These are phyloP conservation scores for Fibroporia radiculosa DNA, from an alignment of 768 basidiomycete genomes.

Conservation along the genomic window DNA sequence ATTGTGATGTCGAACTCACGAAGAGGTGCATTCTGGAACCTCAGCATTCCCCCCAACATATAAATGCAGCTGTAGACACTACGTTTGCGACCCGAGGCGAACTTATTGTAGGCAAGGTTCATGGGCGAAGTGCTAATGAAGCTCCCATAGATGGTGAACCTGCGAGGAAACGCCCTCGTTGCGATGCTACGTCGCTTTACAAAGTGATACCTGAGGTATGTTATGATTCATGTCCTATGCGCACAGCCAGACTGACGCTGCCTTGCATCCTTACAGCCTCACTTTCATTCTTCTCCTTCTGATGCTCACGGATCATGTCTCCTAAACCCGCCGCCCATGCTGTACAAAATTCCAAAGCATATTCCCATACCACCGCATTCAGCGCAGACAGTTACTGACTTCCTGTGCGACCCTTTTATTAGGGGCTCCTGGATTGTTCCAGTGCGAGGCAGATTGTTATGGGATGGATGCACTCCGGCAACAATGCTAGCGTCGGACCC, in stretches of 20 bases:
- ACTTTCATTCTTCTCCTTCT: conserved; percentile 2
- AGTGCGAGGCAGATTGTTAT: conserved; percentile 10
- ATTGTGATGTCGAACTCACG: too few relatives aligned
- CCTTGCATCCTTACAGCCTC: neutral
- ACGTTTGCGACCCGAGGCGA: too few relatives aligned
- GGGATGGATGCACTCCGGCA: conserved; percentile 9
- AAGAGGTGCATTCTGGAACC: too few relatives aligned
- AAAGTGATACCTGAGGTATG: conserved; percentile 1
- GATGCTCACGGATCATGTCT: neutral
- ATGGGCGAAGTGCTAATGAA: too few relatives aligned
- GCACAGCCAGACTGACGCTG: too few relatives aligned
- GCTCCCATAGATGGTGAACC: too few relatives aligned
- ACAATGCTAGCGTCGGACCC: neutral
- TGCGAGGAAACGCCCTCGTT: conserved; percentile 1
- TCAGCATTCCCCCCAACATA: too few relatives aligned
- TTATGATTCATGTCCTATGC: neutral
- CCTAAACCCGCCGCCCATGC: neutral
- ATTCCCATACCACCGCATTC: conserved; percentile 9
- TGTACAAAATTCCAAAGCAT: neutral
- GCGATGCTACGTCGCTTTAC: neutral
- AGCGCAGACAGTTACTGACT: neutral
- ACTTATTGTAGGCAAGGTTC: too few relatives aligned
- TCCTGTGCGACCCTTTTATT: conserved; percentile 1
- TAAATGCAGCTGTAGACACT: too few relatives aligned
- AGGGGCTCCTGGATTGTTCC: conserved; percentile 15